Base-by-base conservation (phyloP, 306 rosid genomes). In the Myrica gale region DNA sequence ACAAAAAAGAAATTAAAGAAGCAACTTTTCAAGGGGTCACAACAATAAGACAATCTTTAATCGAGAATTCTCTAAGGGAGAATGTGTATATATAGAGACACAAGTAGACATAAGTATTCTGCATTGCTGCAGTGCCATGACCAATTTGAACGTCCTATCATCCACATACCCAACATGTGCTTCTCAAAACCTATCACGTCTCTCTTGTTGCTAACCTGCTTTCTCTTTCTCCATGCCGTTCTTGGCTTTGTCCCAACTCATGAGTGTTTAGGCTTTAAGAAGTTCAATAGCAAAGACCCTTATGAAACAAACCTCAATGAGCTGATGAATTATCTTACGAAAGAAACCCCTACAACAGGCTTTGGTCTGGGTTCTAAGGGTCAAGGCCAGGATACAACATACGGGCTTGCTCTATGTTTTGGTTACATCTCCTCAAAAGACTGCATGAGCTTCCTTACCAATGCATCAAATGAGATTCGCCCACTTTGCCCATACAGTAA, bases 331-430 rank as follows among this genome's bases (percentile, higher is more conserved):
- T 20, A 69, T 46, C 73, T 69, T 42, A 9, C 41, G 26, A 19
- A 19, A 20, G 73, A 43, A 43, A 45, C 56, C 9, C 55, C 56
- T 69, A 19, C 50, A 19, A 7, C 43, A 1, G 73, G 73, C 20
- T 43, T 43, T 46, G 7, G 37, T 46, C 10, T 69, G 16, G 73
- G 56, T n/a, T 69, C 54, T 11, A 69, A 26, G 45, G 72, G 72
- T 10, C 54, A 44, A n/a, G 72, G 53, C 26, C 72, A 6, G 0
- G 37, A 41, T 16, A 19, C 12, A 68, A 4, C 48, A 16, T 19
- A 68, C 53, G 54, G 72, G 52, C 2, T 44, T 15, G 20, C 72
- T 5, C 17, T 45, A 1, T 68, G 72, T 13, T 5, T 7, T 6
- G 72, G 72, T 5, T 12, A 41, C 10, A 5, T 13, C 37, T 16